Percentiles rank a stretch among this genome's conserved stretches.
phyloP scores from a whole-genome alignment of 371 early-diverging fungal genomes.

The Mucor lusitanicus region DNA sequence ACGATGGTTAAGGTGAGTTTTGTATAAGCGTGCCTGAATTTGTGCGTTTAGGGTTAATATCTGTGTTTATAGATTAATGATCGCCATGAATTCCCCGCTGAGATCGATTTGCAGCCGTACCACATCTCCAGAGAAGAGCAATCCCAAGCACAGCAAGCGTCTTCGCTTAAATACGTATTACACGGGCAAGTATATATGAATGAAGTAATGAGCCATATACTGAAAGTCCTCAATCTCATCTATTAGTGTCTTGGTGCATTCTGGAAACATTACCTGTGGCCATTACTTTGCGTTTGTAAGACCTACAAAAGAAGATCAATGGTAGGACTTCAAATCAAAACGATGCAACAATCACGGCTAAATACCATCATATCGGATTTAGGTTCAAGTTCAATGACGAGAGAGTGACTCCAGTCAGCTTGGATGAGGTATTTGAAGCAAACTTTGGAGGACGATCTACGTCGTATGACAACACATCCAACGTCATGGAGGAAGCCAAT shows the following conservation, averaged over 20 bases:
- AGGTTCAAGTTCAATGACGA: conserved; percentile 97
- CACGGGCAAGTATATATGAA: conserved; percentile 62
- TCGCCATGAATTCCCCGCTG: conserved; percentile 89
- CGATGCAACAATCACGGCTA: not conserved
- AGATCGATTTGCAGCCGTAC: conserved; percentile 83
- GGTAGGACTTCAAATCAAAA: conserved; percentile 44
- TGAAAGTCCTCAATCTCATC: not conserved
- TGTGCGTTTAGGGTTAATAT: not conserved
- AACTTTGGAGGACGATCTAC: conserved; percentile 82
- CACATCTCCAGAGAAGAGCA: not conserved
- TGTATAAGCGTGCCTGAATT: not conserved
- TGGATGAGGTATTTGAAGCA: conserved; percentile 90
- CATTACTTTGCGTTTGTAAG: conserved; percentile 95
- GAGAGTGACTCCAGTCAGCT: conserved; percentile 82
- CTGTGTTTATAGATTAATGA: conserved; percentile 82
- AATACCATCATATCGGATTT: not conserved
- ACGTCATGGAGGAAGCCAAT: conserved; percentile 79
- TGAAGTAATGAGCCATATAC: not conserved
- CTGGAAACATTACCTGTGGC: conserved; percentile 93
- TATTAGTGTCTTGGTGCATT: conserved; percentile 90
- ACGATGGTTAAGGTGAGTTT: conserved; percentile 76
- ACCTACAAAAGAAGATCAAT: conserved; percentile 74
- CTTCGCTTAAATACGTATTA: conserved; percentile 68
- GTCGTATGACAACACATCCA: not conserved
- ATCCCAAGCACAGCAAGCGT: conserved; percentile 46